Evolutionary conservation across 2,329 filamentous ascomycete genomes (phyloP).

Genomic region (Raffaelea arxii): DNA sequence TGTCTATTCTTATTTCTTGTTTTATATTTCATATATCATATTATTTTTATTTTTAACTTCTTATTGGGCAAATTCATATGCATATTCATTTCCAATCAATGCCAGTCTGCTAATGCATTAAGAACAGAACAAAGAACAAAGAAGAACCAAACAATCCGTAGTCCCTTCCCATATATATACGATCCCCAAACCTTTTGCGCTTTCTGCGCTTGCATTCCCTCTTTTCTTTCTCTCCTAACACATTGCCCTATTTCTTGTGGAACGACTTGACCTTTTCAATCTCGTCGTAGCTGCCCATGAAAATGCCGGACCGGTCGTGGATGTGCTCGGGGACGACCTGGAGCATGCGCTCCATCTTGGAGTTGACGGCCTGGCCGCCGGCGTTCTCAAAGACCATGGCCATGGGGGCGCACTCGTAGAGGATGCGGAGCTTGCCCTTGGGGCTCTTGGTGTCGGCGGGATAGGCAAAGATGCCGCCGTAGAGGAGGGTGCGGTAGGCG

Average conservation of each 20-base stretch:
- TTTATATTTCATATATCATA: no score
- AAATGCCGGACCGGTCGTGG: conserved; percentile 92
- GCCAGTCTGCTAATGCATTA: no score
- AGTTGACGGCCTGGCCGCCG: conserved; percentile 85
- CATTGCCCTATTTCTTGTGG: conserved; percentile 42
- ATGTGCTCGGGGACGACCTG: conserved; percentile 84
- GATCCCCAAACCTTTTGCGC: not conserved
- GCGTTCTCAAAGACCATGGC: conserved; percentile 98
- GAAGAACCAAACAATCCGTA: not conserved
- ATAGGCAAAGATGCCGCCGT: conserved; percentile 96
- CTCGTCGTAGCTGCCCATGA: conserved; percentile 89
- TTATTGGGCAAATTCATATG: no score
- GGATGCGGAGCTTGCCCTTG: conserved; percentile 93
- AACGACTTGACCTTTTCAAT: conserved; percentile 88
- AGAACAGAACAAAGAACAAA: not conserved
- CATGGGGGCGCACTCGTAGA: conserved; percentile 99
- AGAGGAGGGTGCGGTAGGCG: conserved; percentile 88
- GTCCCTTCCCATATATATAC: not conserved
- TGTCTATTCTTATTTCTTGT: no score
- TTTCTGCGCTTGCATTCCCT: not conserved
- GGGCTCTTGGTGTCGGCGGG: conserved; percentile 96
- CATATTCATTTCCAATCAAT: no score
- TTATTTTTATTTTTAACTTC: no score
- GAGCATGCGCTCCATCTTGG: conserved; percentile 84
- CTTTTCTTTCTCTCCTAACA: not conserved